Conservation (phyloP, 768 basidiomycete species). For the Panellus pusillus region DNA sequence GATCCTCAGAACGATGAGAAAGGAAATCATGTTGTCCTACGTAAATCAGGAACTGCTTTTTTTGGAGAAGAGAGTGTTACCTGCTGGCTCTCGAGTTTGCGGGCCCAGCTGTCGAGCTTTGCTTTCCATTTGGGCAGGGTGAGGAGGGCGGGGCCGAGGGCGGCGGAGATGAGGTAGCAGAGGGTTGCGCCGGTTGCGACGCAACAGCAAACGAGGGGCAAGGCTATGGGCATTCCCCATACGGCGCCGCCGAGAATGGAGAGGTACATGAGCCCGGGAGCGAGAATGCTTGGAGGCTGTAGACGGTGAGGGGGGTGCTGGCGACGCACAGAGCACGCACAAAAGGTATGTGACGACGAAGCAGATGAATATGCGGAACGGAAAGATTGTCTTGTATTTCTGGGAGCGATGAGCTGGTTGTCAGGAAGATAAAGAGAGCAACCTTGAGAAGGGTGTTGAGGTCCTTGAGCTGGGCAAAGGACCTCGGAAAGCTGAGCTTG, state of each 20-base stretch:
- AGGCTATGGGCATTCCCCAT: conserved; percentile 84
- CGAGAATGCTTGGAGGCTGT: conserved; percentile 92
- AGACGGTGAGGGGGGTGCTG: neutral
- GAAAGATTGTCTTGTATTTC: conserved; percentile 90
- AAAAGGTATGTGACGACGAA: conserved; percentile 91
- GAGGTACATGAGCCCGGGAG: conserved; percentile 98
- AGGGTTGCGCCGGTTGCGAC: conserved; percentile 89
- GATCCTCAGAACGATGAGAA: conserved; percentile 92
- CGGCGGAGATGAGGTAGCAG: conserved; percentile 90
- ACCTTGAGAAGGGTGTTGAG: conserved; percentile 77
- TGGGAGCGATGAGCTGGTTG: no score
- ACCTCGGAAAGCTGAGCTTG: conserved; percentile 79
- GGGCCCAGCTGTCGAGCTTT: conserved; percentile 78
- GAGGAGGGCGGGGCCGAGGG: conserved; percentile 89
- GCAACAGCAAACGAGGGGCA: conserved; percentile 89
- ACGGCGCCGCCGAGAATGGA: conserved; percentile 96
- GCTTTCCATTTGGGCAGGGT: conserved; percentile 84
- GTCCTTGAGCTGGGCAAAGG: conserved; percentile 82
- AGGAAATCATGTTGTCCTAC: conserved; percentile 80
- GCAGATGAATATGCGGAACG: conserved; percentile 80
- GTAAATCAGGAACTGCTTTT: neutral
- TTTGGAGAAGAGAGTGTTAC: neutral
- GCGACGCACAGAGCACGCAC: conserved; percentile 47
- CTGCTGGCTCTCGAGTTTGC: conserved; percentile 67
- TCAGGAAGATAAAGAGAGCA: no score